phyloP scores from a whole-genome alignment of 2,329 filamentous ascomycete species.

The Achaetomium macrosporum region DNA sequence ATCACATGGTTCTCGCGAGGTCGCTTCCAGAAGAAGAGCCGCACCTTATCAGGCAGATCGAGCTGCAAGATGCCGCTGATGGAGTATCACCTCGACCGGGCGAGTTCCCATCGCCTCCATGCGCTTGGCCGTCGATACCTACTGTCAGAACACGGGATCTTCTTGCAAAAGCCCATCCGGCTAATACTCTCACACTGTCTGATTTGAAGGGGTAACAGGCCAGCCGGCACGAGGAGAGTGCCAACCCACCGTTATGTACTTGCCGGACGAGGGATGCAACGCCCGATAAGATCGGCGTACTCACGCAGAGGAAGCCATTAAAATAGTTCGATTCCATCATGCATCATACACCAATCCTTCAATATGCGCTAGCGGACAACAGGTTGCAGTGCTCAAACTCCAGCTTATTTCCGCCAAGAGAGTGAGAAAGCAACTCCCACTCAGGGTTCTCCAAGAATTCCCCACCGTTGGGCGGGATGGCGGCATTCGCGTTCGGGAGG shows the following conservation, averaged over 20 bases:
- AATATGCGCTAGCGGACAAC: too few relatives aligned
- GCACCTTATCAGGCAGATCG: conserved; percentile 4
- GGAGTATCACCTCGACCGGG: too few relatives aligned
- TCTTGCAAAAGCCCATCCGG: neutral
- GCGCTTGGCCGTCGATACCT: too few relatives aligned
- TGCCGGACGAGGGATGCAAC: too few relatives aligned
- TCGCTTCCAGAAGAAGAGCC: neutral
- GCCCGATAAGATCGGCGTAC: too few relatives aligned
- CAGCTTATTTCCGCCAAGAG: too few relatives aligned
- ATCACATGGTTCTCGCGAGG: conserved; percentile 1
- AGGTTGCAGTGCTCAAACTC: neutral
- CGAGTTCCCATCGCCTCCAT: too few relatives aligned
- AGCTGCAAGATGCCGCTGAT: conserved; percentile 1
- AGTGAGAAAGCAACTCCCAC: neutral
- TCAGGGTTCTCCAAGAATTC: conserved; percentile 2
- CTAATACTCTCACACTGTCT: neutral
- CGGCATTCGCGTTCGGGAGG: conserved; percentile 1
- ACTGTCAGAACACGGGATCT: neutral
- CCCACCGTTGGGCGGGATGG: neutral
- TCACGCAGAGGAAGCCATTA: too few relatives aligned
- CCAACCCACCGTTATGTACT: too few relatives aligned
- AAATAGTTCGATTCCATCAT: too few relatives aligned
- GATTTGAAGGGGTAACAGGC: neutral
- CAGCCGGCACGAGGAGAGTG: too few relatives aligned
- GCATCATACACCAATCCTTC: too few relatives aligned